phyloP scores from a whole-genome alignment of 768 basidiomycete genomes.

The Ramaria sp. region DNA sequence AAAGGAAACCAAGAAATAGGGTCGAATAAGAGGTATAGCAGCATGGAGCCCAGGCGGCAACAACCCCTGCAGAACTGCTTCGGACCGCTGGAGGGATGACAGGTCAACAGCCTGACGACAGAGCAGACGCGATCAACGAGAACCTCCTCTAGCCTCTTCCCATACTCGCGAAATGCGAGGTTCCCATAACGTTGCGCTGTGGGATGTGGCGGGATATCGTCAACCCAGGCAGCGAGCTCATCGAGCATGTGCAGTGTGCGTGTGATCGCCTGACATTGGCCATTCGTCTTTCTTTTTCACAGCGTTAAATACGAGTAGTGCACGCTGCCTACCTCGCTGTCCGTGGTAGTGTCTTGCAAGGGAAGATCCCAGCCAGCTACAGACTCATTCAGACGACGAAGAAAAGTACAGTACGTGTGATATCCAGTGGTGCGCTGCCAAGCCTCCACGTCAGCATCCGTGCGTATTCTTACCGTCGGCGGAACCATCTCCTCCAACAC shows the following conservation, averaged over 20 bases:
- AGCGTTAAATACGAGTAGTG: background rate
- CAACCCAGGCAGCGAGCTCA: constrained; percentile 61
- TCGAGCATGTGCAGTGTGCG: constrained; percentile 48
- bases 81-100: constrained; percentile 35
- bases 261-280: constrained; percentile 32
- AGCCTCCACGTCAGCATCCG: constrained; percentile 59
- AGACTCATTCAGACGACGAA: constrained; percentile 65
- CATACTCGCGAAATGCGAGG: constrained; percentile 82
- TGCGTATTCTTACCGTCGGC: constrained; percentile 34
- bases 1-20: constrained; percentile 75
- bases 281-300: background rate
- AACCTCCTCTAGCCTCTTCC: constrained; percentile 67
- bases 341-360: constrained; percentile 27
- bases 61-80: constrained; percentile 36
- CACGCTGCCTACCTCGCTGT: constrained; percentile 14
- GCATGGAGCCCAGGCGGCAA: constrained; percentile 34
- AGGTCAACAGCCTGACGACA: background rate
- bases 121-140: background rate
- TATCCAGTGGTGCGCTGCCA: constrained; percentile 71
- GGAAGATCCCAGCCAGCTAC: constrained; percentile 59
- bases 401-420: constrained; percentile 61
- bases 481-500: background rate
- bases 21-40: constrained; percentile 55
- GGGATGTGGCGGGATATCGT: constrained; percentile 64
- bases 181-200: constrained; percentile 87